Evolutionary conservation across 1,284 basidiomycete genomes (phyloP).

Genomic region (Mycena sp.): DNA sequence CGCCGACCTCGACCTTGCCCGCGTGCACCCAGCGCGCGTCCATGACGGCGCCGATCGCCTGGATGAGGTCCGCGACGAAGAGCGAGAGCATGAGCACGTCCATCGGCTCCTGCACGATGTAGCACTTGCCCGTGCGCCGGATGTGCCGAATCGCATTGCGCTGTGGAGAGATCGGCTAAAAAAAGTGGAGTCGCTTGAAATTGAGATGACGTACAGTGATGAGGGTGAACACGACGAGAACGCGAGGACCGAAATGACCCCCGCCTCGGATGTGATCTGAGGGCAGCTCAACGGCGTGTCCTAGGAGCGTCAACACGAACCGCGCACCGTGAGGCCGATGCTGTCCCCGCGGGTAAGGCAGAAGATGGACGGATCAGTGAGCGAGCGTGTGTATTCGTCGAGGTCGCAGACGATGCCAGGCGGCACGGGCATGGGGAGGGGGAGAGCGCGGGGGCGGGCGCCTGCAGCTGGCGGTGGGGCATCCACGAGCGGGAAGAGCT

Average conservation of each 20-base stretch:
- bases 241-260: constrained; percentile 40
- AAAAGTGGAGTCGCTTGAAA: too few relatives aligned
- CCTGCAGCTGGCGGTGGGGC: too few relatives aligned
- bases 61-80: constrained; percentile 17
- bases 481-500: not conserved
- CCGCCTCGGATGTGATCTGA: constrained; percentile 39
- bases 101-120: constrained; percentile 45
- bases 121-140: constrained; percentile 36
- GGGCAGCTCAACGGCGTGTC: not conserved
- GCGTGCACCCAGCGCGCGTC: constrained; percentile 53
- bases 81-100: constrained; percentile 36
- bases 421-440: constrained; percentile 5
- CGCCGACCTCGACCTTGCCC: constrained; percentile 47
- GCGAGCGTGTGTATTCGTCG: constrained; percentile 6
- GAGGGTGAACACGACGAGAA: constrained; percentile 37
- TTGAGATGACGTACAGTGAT: constrained; percentile 35
- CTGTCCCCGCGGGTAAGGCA: constrained; percentile 40
- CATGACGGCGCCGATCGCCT: constrained; percentile 61
- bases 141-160: constrained; percentile 40
- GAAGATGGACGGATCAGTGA: constrained; percentile 23
- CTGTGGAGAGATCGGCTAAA: too few relatives aligned
- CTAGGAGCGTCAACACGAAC: constrained; percentile 17
- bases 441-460: not conserved
- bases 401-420: constrained; percentile 15
- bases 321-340: constrained; percentile 41